A percentile compares a stretch with the other conserved stretches of the same genome.
These are phyloP conservation scores for Rhizoctonia solani DNA, from an alignment of 1,284 basidiomycete species.

Conservation along the genomic window DNA sequence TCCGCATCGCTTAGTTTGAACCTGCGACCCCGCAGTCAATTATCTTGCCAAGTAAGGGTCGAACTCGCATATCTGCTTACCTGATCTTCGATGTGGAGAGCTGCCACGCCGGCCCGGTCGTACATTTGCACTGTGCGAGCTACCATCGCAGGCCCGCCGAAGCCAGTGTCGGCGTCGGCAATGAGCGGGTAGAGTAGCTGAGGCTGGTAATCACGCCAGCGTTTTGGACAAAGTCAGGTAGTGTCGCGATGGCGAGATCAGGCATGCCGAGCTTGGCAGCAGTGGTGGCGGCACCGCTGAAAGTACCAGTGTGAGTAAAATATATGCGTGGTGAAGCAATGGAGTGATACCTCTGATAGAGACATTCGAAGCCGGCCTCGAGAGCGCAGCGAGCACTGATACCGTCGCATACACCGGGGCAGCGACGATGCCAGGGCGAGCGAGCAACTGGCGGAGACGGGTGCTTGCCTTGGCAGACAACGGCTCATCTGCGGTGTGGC, in stretches of 20 bases:
- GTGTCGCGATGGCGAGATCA: constrained; percentile 75
- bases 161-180: constrained; percentile 82
- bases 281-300: constrained; percentile 71
- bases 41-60: neutral
- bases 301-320: neutral
- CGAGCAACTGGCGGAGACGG: too few species aligned
- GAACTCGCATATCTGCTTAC: constrained; percentile 83
- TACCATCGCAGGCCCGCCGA: constrained; percentile 76
- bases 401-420: too few species aligned
- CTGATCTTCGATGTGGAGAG: too few species aligned
- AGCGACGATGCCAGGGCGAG: too few species aligned
- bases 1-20: constrained; percentile 81
- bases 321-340: constrained; percentile 2
- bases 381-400: constrained; percentile 4
- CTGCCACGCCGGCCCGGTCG: constrained; percentile 71
- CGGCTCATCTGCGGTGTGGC: too few species aligned
- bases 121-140: constrained; percentile 77
- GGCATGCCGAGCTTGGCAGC: constrained; percentile 78
- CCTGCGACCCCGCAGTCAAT: constrained; percentile 50
- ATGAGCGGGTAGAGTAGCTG: constrained; percentile 54
- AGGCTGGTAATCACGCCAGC: constrained; percentile 69
- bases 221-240: constrained; percentile 71
- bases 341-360: constrained; percentile 62
- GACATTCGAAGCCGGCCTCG: constrained; percentile 47
- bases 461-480: too few species aligned